Percentiles rank a stretch among this genome's conserved stretches.
Conservation (phyloP, 805 yeast genomes). For the Teunomyces panamensis region DNA sequence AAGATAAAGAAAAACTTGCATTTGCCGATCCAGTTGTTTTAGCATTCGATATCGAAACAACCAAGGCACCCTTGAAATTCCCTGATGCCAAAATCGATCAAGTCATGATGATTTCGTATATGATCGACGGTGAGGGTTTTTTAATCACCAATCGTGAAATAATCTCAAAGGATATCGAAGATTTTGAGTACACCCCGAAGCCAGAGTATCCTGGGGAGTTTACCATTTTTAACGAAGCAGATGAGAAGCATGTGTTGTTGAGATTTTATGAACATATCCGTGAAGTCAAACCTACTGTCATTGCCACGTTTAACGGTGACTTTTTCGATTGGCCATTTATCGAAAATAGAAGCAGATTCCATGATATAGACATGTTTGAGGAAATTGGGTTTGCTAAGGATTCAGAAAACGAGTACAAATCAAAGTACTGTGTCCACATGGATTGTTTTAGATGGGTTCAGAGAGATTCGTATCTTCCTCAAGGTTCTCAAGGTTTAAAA, state of each 20-base stretch:
- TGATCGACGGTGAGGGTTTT: constrained; percentile 97
- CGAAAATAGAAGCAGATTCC: constrained; percentile 78
- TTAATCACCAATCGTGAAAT: constrained; percentile 92
- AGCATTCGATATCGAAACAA: constrained; percentile 97
- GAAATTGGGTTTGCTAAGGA: constrained; percentile 95
- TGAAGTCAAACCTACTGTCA: constrained; percentile 91
- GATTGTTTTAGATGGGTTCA: constrained; percentile 98
- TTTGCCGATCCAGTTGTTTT: constrained; percentile 97
- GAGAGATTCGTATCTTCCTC: constrained; percentile 95
- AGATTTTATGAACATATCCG: constrained; percentile 87
- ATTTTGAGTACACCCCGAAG: constrained; percentile 95
- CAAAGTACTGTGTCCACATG: constrained; percentile 92
- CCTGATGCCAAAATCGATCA: constrained; percentile 91
- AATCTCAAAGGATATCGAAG: constrained; percentile 91
- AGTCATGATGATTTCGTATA: constrained; percentile 98
- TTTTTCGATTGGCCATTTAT: constrained; percentile 99
- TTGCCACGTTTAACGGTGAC: constrained; percentile 97
- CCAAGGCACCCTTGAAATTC: constrained; percentile 92
- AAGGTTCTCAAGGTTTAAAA: constrained; percentile 96
- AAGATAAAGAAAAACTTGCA: constrained; percentile 72
- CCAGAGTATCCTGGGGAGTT: constrained; percentile 93
- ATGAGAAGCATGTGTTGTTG: constrained; percentile 71
- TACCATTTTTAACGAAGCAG: constrained; percentile 83
- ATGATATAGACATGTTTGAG: constrained; percentile 82
- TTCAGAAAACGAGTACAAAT: constrained; percentile 86